Evolutionary conservation across 305 asterid genomes (phyloP).

Genomic region (Rubia tinctorum): DNA sequence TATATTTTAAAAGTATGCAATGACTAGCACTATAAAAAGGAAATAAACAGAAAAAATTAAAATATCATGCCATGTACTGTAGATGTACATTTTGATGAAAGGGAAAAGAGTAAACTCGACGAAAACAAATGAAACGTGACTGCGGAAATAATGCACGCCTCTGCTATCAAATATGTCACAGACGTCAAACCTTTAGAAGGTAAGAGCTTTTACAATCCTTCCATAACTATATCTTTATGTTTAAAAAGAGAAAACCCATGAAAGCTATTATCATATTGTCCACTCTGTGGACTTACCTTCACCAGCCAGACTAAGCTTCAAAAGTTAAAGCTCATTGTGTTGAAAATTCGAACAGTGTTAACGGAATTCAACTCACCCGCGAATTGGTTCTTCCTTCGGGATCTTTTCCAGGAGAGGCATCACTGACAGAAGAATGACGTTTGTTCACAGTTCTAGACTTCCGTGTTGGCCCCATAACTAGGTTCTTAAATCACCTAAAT

Average conservation of each 20-base stretch:
- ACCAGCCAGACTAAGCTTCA: neutral
- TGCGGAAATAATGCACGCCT: neutral
- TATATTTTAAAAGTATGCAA: neutral
- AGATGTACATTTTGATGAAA: slow-evolving; percentile 1
- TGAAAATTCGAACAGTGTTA: neutral
- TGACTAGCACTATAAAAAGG: neutral
- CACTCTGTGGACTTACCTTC: neutral
- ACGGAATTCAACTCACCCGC: slow-evolving; percentile 55
- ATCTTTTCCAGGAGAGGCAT: slow-evolving; percentile 69
- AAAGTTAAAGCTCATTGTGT: neutral
- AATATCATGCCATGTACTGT: neutral
- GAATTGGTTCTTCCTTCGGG: slow-evolving; percentile 52
- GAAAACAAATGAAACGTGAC: neutral
- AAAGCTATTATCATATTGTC: neutral
- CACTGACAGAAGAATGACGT: slow-evolving; percentile 43
- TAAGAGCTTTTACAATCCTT: slow-evolving; percentile 2
- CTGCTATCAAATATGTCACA: neutral
- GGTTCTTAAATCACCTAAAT: slow-evolving; percentile 22
- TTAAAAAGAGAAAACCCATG: neutral
- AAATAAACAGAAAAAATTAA: neutral
- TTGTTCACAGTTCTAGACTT: slow-evolving; percentile 61
- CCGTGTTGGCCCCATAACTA: slow-evolving; percentile 69
- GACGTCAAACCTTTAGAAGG: neutral
- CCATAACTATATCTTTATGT: neutral
- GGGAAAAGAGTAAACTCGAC: neutral